Base-by-base conservation (phyloP, 768 basidiomycete genomes). In the Termitomyces sp. region DNA sequence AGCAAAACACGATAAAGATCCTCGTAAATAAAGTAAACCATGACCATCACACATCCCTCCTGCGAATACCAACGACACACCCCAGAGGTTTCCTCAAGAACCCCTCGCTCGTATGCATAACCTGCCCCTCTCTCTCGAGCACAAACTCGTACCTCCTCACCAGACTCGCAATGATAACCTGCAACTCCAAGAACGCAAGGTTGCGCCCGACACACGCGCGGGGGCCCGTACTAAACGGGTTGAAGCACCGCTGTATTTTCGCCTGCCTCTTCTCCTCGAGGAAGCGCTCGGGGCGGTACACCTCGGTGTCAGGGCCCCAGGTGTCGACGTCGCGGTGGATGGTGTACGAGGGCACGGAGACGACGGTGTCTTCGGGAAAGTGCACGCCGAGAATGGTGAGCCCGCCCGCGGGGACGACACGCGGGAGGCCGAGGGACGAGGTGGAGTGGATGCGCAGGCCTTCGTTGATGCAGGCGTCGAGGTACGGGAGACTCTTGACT, bases 381-480 rank as follows among this genome's bases (percentile, higher is more conserved):
- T 73, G 74, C 60, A 74, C 73, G 8, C 78, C 87, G 24, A 70
- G 55, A 18, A 89, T 71, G 1, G 79, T 83, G 57, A 94, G 67
- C 1, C 93, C 92, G 46, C 84, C 89, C 52, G 85, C 78, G 1
- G 92, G 89, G 9, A 86, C 87, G 41, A 89, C 60, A 20, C 93
- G 85, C 24, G 94, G 90, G 18, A 97, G 82, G 14, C 94, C 94
- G 29, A 94, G 76, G 5, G 86, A 82, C 4, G 87, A 90, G 0
- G 93, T 93, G 1, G 90, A 89, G 73, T 95, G 92, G 8, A 93
- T 67, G 2, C 94, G 86, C 31, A 97, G 78, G 3, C 79, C 87
- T 71, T 97, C 94, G 67, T 91, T 85, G 72, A 96, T 89, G 69
- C 87, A 90, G 0, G 94, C 93, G 46, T 92, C 85, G 63, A 95